phyloP scores from a whole-genome alignment of 345 rosid genomes.

The Erysimum cheiranthoides region DNA sequence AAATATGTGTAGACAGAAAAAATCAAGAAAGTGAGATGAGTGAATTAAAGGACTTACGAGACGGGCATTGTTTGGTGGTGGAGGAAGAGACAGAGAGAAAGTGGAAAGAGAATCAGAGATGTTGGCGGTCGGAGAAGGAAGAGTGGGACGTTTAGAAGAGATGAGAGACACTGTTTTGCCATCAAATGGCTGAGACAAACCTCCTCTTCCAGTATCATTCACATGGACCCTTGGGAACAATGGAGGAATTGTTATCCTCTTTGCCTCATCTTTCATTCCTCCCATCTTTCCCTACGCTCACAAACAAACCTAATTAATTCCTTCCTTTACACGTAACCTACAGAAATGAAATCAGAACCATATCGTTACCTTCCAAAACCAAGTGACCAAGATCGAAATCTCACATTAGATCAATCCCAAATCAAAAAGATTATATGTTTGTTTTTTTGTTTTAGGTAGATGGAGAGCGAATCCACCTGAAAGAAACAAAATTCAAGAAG shows the following conservation, averaged over 20 bases:
- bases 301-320: constrained; percentile 17
- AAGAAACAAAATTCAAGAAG: too few relatives aligned
- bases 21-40: constrained; percentile 15
- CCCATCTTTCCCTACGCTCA: constrained; percentile 34
- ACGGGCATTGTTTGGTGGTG: constrained; percentile 18
- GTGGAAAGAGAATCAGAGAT: constrained; percentile 40
- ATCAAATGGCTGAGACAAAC: constrained; percentile 34
- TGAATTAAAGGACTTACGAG: constrained; percentile 31
- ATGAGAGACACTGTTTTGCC: constrained; percentile 37
- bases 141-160: constrained; percentile 25
- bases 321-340: constrained; percentile 31
- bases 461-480: neutral
- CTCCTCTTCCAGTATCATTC: constrained; percentile 41
- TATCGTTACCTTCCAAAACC: constrained; percentile 5
- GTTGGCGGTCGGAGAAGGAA: constrained; percentile 32
- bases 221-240: constrained; percentile 47
- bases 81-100: constrained; percentile 36
- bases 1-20: neutral
- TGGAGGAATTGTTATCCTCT: constrained; percentile 45
- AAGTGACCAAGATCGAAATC: neutral
- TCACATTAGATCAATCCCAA: neutral
- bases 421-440: neutral
- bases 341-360: neutral
- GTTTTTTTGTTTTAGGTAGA: neutral
- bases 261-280: constrained; percentile 49